phyloP scores from a whole-genome alignment of 495 filamentous ascomycete genomes.

The Usnea hakonensis region DNA sequence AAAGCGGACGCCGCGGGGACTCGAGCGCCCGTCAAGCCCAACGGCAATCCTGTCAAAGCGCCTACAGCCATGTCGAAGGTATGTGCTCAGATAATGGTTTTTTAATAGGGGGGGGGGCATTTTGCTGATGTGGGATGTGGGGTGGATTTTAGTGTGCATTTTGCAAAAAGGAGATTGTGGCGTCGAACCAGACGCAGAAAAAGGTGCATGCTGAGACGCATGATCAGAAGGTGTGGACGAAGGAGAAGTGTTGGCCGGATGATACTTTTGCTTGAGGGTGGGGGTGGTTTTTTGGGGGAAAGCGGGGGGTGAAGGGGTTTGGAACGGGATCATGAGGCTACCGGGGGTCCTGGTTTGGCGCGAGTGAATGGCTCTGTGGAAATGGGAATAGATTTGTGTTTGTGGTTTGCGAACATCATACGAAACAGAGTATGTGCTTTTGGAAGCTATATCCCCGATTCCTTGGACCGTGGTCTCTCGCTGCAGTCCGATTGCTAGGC shows the following conservation, averaged over 20 bases:
- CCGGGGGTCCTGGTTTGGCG: background rate
- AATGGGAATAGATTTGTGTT: background rate
- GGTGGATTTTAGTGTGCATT: slow-evolving; percentile 23
- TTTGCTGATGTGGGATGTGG: background rate
- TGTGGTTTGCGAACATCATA: background rate
- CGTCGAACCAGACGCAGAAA: slow-evolving; percentile 30
- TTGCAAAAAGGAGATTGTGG: slow-evolving; percentile 36
- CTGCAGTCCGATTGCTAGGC: background rate
- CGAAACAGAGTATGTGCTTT: background rate
- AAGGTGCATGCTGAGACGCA: slow-evolving; percentile 34
- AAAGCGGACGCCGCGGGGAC: slow-evolving; percentile 36
- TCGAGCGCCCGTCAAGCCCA: slow-evolving; percentile 32
- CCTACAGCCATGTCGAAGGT: slow-evolving; percentile 33
- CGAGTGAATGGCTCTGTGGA: background rate
- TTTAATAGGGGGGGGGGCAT: background rate
- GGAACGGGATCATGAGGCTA: background rate
- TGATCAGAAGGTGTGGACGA: slow-evolving; percentile 31
- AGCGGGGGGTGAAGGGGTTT: background rate
- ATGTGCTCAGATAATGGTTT: slow-evolving; percentile 8
- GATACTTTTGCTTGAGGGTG: slow-evolving; percentile 13
- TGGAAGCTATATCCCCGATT: background rate
- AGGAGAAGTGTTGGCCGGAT: slow-evolving; percentile 40
- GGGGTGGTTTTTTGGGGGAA: background rate
- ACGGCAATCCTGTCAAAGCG: slow-evolving; percentile 34
- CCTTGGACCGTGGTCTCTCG: background rate